phyloP scores from a whole-genome alignment of 2,329 filamentous ascomycete species.

The Phaeosphaeria sp. region DNA sequence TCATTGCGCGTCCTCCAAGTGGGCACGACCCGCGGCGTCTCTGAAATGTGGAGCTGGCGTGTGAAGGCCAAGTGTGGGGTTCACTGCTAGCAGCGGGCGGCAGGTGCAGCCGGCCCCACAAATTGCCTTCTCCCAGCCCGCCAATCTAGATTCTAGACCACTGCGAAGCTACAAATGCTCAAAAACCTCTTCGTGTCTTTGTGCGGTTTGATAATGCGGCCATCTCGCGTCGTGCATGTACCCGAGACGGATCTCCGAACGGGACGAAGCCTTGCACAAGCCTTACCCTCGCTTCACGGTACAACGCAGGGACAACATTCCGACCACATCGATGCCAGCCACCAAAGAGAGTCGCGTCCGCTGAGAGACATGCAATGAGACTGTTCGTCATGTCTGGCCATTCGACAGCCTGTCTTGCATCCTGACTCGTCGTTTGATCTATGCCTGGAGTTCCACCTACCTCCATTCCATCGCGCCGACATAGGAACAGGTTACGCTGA shows the following conservation, averaged over 20 bases:
- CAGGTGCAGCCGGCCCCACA: background rate
- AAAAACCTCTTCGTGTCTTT: background rate
- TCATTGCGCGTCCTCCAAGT: conserved; percentile 15
- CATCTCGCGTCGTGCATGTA: background rate
- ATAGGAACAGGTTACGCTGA: no score
- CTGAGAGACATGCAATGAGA: background rate
- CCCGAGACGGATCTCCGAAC: background rate
- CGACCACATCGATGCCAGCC: background rate
- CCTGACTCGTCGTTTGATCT: background rate
- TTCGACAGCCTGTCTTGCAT: background rate
- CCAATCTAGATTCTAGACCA: background rate
- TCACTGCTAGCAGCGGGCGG: background rate
- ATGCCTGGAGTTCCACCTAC: background rate
- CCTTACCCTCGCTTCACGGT: background rate
- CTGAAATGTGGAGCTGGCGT: conserved; percentile 17
- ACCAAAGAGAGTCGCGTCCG: background rate
- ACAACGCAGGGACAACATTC: background rate
- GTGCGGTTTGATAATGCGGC: background rate
- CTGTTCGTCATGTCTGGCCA: background rate
- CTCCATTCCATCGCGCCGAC: no score
- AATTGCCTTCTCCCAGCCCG: background rate
- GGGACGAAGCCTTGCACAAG: background rate
- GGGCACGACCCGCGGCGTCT: conserved; percentile 15
- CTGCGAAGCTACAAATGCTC: background rate
- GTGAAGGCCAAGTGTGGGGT: background rate